phyloP scores from a whole-genome alignment of 345 rosid species.

The Linum trigynum region DNA sequence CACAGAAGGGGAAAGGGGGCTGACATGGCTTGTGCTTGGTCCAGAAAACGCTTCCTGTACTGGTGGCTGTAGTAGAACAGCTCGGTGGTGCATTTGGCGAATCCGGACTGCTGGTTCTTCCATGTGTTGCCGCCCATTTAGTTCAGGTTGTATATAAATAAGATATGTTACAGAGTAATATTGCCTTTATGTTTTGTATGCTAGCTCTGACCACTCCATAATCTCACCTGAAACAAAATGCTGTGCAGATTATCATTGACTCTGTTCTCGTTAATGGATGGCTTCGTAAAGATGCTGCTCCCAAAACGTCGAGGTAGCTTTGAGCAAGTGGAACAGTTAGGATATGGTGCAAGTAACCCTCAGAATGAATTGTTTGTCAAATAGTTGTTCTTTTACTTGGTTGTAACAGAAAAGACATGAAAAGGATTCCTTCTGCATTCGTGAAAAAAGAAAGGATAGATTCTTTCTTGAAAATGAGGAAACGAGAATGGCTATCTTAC shows the following conservation, averaged over 20 bases:
- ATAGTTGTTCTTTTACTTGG: not conserved
- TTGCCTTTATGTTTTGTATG: not conserved
- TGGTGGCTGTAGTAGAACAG: constrained; percentile 84
- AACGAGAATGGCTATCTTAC: no score
- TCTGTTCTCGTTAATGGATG: constrained; percentile 49
- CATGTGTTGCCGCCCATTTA: constrained; percentile 86
- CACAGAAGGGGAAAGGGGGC: not conserved
- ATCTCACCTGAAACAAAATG: constrained; percentile 2
- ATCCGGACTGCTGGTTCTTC: constrained; percentile 81
- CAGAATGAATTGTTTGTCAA: not conserved
- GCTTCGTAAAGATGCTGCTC: constrained; percentile 30
- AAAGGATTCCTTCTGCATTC: not conserved
- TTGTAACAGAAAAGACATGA: not conserved
- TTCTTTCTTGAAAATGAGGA: no score
- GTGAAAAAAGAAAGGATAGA: no score
- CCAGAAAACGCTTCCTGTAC: constrained; percentile 82
- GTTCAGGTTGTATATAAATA: constrained; percentile 42
- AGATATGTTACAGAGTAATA: not conserved
- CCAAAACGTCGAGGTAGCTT: constrained; percentile 33
- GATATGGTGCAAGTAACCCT: not conserved
- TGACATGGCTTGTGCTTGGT: not conserved
- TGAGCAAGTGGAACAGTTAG: constrained; percentile 14
- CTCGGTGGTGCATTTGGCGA: constrained; percentile 79
- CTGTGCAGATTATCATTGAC: constrained; percentile 48
- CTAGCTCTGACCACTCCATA: not conserved